Percentiles rank a stretch among this genome's conserved stretches.
Conservation (phyloP, 352 stramenopile genomes). For the Halophytophthora polymorphica region DNA sequence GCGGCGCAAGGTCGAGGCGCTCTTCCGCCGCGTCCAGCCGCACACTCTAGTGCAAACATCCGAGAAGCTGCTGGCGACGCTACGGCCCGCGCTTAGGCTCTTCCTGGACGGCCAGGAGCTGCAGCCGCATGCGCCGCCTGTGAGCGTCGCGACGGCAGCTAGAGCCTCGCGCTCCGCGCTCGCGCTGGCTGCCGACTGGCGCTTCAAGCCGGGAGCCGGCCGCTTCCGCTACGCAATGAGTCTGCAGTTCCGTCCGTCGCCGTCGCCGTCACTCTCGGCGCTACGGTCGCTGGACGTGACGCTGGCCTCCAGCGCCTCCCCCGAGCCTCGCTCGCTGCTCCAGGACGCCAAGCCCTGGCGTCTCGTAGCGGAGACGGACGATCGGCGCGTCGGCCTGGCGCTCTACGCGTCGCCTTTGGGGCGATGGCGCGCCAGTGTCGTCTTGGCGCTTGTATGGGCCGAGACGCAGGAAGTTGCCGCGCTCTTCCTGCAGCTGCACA, state of each 20-base stretch:
- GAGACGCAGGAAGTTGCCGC: constrained; percentile 35
- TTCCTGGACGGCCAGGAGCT: constrained; percentile 41
- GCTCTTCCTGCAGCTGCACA: constrained; percentile 50
- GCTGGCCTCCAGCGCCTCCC: constrained; percentile 9
- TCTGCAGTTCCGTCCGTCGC: constrained; percentile 20
- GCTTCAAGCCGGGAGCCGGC: constrained; percentile 21
- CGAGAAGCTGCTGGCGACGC: constrained; percentile 31
- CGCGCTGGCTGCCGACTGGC: constrained; percentile 3
- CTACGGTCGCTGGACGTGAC: constrained; percentile 25
- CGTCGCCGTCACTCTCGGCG: constrained; percentile 25
- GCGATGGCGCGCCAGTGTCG: constrained; percentile 33
- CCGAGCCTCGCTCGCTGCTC: constrained; percentile 13
- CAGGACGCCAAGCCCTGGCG: constrained; percentile 27
- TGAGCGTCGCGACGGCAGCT: constrained; percentile 14
- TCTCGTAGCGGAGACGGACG: constrained; percentile 30
- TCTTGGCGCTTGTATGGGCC: constrained; percentile 53
- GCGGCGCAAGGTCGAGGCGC: constrained; percentile 41
- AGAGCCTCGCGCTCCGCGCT: background rate
- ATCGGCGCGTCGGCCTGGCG: constrained; percentile 38
- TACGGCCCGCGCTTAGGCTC: constrained; percentile 31
- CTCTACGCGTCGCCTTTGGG: constrained; percentile 50
- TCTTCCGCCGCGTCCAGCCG: constrained; percentile 49
- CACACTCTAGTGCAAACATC: constrained; percentile 56
- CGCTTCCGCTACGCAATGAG: constrained; percentile 37
- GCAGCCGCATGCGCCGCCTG: constrained; percentile 7